These are phyloP conservation scores for Thuidium tamariscinum DNA, from an alignment of 225 moss, liverwort and hornwort genomes.

Conservation along the genomic window DNA sequence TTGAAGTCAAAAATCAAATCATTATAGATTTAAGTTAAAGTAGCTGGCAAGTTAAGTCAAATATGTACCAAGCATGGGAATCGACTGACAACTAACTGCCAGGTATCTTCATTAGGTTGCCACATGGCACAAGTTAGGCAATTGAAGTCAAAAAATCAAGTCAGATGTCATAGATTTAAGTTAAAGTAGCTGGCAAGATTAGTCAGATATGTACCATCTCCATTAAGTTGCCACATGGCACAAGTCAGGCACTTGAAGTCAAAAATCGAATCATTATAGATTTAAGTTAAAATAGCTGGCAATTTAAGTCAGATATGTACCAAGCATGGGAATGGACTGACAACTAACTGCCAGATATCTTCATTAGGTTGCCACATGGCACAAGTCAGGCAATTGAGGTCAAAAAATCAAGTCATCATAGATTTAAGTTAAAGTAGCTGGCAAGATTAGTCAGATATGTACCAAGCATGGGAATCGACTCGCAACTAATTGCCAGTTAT, in stretches of 20 bases:
- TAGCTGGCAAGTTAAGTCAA: too few relatives aligned
- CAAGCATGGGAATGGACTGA: neutral
- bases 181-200: too few relatives aligned
- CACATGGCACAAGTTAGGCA: fast-evolving
- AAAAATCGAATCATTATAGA: neutral
- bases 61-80: too few relatives aligned
- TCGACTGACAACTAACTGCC: fast-evolving
- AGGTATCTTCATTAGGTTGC: neutral
- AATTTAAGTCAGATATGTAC: too few relatives aligned
- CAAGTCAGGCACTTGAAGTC: neutral
- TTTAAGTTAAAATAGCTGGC: too few relatives aligned
- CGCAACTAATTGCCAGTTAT: fast-evolving
- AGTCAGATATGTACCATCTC: too few relatives aligned
- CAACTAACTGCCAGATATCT: fast-evolving
- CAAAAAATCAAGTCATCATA: neutral
- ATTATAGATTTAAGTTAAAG: too few relatives aligned
- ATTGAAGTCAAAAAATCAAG: neutral
- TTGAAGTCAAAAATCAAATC: too few relatives aligned
- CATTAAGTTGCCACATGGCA: neutral
- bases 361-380: neutral
- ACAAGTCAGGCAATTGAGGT: neutral
- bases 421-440: neutral
- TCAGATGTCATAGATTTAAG: neutral
- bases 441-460: neutral
- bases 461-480: neutral